Percentiles rank a stretch among this genome's conserved stretches.
These are phyloP conservation scores for Cystoderma amianthinum DNA, from an alignment of 768 basidiomycete species.

Conservation along the genomic window DNA sequence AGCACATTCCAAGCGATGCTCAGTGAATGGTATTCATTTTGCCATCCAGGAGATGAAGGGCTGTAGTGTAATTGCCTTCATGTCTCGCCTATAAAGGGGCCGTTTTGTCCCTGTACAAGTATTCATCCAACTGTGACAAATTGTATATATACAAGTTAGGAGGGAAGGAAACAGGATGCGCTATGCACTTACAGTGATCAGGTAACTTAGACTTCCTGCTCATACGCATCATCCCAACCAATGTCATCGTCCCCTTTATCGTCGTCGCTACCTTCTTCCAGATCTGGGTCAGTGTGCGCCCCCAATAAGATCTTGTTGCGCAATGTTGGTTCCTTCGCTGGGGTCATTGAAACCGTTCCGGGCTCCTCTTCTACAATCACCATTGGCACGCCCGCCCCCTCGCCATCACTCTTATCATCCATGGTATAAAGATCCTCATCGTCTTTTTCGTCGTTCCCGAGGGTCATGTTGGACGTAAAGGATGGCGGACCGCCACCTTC, in stretches of 20 bases:
- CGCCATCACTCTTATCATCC: slow-evolving; percentile 29
- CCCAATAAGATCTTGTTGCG: slow-evolving; percentile 11
- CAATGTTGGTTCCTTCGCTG: slow-evolving; percentile 12
- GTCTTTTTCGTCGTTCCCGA: slow-evolving; percentile 35
- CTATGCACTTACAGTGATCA: too few relatives aligned
- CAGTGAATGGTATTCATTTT: too few relatives aligned
- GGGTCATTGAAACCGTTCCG: slow-evolving; percentile 23
- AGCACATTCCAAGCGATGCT: too few relatives aligned
- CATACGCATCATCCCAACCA: too few relatives aligned
- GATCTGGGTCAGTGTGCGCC: slow-evolving; percentile 21
- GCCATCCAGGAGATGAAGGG: too few relatives aligned
- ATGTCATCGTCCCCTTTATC: slow-evolving; percentile 50
- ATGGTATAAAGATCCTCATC: slow-evolving; percentile 35
- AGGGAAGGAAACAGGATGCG: too few relatives aligned
- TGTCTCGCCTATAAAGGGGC: too few relatives aligned
- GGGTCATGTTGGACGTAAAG: slow-evolving; percentile 17
- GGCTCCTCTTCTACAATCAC: slow-evolving; percentile 40
- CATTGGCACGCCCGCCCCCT: slow-evolving; percentile 20
- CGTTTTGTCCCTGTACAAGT: too few relatives aligned
- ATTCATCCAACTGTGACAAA: too few relatives aligned
- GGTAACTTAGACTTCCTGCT: slow-evolving; percentile 65
- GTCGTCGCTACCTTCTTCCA: slow-evolving; percentile 39
- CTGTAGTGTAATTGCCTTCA: too few relatives aligned
- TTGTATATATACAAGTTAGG: too few relatives aligned
- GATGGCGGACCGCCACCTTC: slow-evolving; percentile 29